Conservation (phyloP, 2,329 filamentous ascomycete species). For the Penicillium vulpinum region DNA sequence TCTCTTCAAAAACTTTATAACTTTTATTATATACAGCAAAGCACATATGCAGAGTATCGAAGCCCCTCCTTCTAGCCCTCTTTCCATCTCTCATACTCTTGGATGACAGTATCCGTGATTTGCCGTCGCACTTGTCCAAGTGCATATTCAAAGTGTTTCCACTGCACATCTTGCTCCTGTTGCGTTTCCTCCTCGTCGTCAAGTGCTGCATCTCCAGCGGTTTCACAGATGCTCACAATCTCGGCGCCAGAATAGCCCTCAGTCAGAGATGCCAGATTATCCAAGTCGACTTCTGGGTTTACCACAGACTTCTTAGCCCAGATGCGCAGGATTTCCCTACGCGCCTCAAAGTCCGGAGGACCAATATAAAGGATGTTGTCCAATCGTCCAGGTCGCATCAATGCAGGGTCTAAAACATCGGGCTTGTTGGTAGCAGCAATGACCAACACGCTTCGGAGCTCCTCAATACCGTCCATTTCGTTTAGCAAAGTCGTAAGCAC, state of each 20-base stretch:
- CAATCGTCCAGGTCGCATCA: conserved; percentile 82
- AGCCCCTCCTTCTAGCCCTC: conserved; percentile 16
- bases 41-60: neutral
- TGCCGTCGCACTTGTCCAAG: conserved; percentile 53
- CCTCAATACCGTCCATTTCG: conserved; percentile 94
- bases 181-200: conserved; percentile 51
- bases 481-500: conserved; percentile 86
- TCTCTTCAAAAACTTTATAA: neutral
- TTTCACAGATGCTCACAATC: conserved; percentile 62
- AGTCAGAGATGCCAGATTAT: conserved; percentile 61
- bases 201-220: conserved; percentile 53
- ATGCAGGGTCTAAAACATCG: conserved; percentile 78
- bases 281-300: conserved; percentile 64
- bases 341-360: conserved; percentile 70
- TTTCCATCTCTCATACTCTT: conserved; percentile 60
- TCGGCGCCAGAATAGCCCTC: conserved; percentile 87
- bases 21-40: neutral
- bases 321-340: conserved; percentile 73
- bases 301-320: conserved; percentile 64
- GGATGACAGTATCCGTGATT: conserved; percentile 61
- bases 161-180: conserved; percentile 38
- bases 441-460: conserved; percentile 77
- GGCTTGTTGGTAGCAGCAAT: conserved; percentile 91
- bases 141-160: conserved; percentile 48
- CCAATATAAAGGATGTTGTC: conserved; percentile 84